A percentile compares a stretch with the other conserved stretches of the same genome.
phyloP scores from a whole-genome alignment of 345 rosid genomes.

The Anastatica hierochuntica region DNA sequence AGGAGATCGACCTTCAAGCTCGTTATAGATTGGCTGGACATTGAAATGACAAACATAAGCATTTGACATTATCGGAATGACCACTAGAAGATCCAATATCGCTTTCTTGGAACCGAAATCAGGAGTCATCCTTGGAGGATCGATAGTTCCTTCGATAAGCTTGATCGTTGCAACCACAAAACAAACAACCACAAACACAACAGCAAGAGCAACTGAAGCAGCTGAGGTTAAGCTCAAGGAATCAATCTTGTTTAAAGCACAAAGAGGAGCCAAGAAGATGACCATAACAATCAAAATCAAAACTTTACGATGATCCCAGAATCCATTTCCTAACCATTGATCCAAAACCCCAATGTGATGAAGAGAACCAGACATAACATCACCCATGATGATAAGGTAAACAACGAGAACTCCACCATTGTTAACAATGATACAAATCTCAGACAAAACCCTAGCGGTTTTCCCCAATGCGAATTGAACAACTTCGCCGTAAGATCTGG shows the following conservation, averaged over 20 bases:
- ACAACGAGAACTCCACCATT: slow-evolving; percentile 92
- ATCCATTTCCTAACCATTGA: slow-evolving; percentile 86
- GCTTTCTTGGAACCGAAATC: slow-evolving; percentile 66
- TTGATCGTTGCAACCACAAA: slow-evolving; percentile 57
- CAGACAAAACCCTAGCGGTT: slow-evolving; percentile 68
- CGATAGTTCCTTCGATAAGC: slow-evolving; percentile 71
- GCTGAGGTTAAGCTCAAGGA: slow-evolving; percentile 83
- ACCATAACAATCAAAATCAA: slow-evolving; percentile 57
- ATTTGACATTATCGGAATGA: slow-evolving; percentile 83
- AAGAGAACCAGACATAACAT: slow-evolving; percentile 82
- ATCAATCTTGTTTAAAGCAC: slow-evolving; percentile 72
- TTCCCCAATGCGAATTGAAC: slow-evolving; percentile 76
- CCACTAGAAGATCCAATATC: slow-evolving; percentile 79
- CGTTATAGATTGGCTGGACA: slow-evolving; percentile 88
- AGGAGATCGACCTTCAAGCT: slow-evolving; percentile 65
- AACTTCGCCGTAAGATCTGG: slow-evolving; percentile 78
- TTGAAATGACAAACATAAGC: slow-evolving; percentile 94
- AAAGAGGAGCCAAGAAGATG: slow-evolving; percentile 78
- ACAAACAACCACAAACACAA: slow-evolving; percentile 81
- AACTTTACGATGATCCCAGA: slow-evolving; percentile 89
- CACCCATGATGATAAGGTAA: slow-evolving; percentile 85
- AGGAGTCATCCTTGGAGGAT: slow-evolving; percentile 65
- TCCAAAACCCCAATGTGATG: slow-evolving; percentile 86
- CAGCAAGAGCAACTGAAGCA: slow-evolving; percentile 86
- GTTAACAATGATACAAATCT: slow-evolving; percentile 83